Percentiles rank a stretch among this genome's conserved stretches.
These are phyloP conservation scores for Verticillium dahliae DNA, from an alignment of 2,329 filamentous ascomycete genomes.

Conservation along the genomic window DNA sequence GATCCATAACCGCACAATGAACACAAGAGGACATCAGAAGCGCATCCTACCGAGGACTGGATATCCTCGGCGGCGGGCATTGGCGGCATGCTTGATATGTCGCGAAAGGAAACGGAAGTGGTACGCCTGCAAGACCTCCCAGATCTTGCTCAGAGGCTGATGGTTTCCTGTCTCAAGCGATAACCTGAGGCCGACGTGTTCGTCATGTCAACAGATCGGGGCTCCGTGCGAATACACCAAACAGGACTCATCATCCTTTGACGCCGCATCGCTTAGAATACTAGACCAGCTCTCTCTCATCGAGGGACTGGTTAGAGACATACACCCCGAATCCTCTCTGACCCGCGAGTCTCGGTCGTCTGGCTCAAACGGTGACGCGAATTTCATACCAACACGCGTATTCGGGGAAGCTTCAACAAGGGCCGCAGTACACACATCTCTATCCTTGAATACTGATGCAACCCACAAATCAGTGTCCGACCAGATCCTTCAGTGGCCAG, in stretches of 20 bases:
- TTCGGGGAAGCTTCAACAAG: background rate
- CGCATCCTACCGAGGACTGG: background rate
- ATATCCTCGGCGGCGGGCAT: background rate
- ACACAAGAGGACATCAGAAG: background rate
- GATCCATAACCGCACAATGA: background rate
- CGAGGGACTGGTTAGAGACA: background rate
- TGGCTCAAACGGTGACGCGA: background rate
- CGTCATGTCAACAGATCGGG: background rate
- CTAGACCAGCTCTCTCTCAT: background rate
- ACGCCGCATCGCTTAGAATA: background rate
- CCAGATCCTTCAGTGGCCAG: background rate
- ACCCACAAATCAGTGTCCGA: background rate
- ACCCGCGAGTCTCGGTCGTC: background rate
- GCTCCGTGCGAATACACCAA: background rate
- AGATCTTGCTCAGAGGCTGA: background rate
- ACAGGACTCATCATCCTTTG: background rate
- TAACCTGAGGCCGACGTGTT: background rate
- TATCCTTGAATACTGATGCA: background rate
- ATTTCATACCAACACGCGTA: background rate
- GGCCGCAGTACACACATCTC: no score
- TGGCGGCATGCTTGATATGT: background rate
- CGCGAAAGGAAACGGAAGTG: conserved; percentile 1
- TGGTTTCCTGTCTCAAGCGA: background rate
- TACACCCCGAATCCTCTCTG: background rate
- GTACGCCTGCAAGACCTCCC: background rate